Evolutionary conservation across 441 rosid genomes (phyloP), one percentile per base, ranked within the genome.

Genomic region (Mallotus repandus): DNA sequence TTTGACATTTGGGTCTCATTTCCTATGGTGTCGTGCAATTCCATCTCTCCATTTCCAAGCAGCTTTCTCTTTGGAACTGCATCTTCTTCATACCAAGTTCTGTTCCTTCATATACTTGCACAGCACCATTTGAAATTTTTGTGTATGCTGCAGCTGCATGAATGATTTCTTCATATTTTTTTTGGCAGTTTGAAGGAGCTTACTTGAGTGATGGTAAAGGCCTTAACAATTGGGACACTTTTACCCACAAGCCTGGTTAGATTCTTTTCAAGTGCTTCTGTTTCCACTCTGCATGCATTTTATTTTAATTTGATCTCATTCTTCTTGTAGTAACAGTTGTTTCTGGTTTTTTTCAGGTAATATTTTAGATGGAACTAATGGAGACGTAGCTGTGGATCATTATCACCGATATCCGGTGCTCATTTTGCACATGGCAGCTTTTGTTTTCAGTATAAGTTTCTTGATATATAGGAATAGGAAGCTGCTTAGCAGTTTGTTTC

Each of bases 71-170:
- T 89, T 73, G 94, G 96, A 73, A 86, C 93, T 45, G 90, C 94
- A 22, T 86, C 97, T 66, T 92, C 93, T 76, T 84, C 96, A 50
- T 87, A 89, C 74, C 93, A 92, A 91, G 92, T 90, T 71, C 52
- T 29, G 18, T 52, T 68, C 25, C 50, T 43, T 48, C 14, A 52
- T 6, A 32, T 66, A 50, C 59, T n/a, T n/a, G 21, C 22, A 46
- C 14, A 22, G 7, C 25, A 25, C 9, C 59, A 3, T 48, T 21
- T 14, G 13, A 4, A 12, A 9, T 21, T 48, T 65, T 38, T 16
- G 54, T 32, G 10, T 18, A 22, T 29, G 46, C 25, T 10, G 6
- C 41, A 38, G 6, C n/a, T 5, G 21, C 29, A 56, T 13, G 15
- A 18, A 52, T 4, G 18, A 14, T 53, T 35, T 29, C 45, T 53